These are phyloP conservation scores for Fusarium mundagurra DNA, from an alignment of 2,329 filamentous ascomycete species.

Conservation along the genomic window DNA sequence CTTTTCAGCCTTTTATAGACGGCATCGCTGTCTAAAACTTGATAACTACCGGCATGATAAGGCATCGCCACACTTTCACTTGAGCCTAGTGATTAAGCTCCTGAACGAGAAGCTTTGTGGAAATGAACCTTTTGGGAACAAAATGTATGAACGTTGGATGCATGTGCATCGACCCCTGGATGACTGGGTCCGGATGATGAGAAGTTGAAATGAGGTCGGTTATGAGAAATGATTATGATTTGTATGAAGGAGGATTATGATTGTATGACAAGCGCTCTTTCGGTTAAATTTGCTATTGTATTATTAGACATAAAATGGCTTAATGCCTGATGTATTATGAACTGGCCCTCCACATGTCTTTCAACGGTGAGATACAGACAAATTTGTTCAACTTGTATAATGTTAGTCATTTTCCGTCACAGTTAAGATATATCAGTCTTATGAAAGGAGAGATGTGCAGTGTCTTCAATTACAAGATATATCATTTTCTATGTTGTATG, in stretches of 20 bases:
- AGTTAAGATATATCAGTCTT: not conserved
- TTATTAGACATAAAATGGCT: not conserved
- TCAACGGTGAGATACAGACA: not conserved
- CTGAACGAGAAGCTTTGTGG: not conserved
- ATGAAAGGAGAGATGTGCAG: not conserved
- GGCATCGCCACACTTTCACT: not conserved
- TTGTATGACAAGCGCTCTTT: conserved; percentile 17
- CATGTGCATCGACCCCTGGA: conserved; percentile 7
- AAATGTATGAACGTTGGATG: conserved; percentile 14
- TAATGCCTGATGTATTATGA: not conserved
- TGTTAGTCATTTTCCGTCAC: not conserved
- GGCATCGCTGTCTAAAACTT: not conserved
- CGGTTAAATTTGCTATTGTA: conserved; percentile 17
- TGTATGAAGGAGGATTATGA: not conserved
- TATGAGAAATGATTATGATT: conserved; percentile 13
- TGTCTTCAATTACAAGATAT: not conserved
- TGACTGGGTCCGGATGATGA: not conserved
- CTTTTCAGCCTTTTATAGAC: not conserved
- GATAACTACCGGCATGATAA: not conserved
- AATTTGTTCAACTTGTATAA: not conserved
- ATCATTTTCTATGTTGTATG: conserved; percentile 10
- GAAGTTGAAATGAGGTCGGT: not conserved
- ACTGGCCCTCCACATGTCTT: not conserved
- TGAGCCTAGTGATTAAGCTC: not conserved
- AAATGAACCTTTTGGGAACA: not conserved